Conservation (phyloP, 441 rosid genomes). For the Gossypium schwendimanii region DNA sequence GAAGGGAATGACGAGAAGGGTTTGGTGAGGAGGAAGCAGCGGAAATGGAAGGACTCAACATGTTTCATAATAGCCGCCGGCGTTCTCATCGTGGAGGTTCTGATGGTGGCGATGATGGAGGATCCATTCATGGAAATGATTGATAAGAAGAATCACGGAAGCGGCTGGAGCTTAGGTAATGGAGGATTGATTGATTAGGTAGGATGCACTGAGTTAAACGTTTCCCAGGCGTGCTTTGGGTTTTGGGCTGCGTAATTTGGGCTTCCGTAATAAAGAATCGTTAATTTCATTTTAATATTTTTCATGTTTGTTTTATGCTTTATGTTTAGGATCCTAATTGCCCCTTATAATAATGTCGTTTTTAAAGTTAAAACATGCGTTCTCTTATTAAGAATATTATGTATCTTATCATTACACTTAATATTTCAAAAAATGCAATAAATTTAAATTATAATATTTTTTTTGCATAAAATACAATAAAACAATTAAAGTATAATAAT, state of each 20-base stretch:
- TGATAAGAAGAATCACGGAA: neutral
- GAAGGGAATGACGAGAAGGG: slow-evolving; percentile 24
- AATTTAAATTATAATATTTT: no score
- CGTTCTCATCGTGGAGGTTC: slow-evolving; percentile 8
- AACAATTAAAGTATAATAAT: no score
- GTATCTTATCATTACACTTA: rapidly evolving
- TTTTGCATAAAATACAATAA: no score
- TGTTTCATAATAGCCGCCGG: slow-evolving; percentile 5
- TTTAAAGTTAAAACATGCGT: no score
- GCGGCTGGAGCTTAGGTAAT: neutral
- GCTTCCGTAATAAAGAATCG: neutral
- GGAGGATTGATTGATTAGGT: neutral
- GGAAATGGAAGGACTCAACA: neutral
- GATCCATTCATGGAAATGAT: slow-evolving; percentile 2
- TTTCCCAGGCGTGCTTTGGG: neutral
- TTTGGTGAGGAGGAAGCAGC: neutral
- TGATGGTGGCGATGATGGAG: slow-evolving; percentile 14
- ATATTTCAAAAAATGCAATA: no score
- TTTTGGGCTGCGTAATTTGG: neutral
- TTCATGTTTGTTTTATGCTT: no score
- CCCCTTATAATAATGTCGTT: no score
- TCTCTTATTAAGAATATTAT: no score
- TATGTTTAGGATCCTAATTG: no score
- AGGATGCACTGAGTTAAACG: neutral
- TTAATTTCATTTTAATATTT: no score